Conservation (phyloP, 2,329 filamentous ascomycete species). For the Aspergillus felis region DNA sequence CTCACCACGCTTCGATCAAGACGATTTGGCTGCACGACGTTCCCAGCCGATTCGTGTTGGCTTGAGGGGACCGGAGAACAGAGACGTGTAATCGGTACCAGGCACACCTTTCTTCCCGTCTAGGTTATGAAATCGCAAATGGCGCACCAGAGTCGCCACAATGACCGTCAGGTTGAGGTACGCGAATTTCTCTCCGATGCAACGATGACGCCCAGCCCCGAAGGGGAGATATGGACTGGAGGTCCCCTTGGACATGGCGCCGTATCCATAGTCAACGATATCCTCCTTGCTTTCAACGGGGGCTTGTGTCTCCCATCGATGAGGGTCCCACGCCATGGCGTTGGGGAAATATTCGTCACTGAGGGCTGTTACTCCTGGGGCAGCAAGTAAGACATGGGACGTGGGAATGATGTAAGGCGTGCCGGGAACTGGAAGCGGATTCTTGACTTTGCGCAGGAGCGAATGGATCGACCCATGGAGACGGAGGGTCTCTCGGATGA, state of each 20-base stretch:
- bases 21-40: too few relatives aligned
- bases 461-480: constrained; percentile 70
- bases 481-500: constrained; percentile 69
- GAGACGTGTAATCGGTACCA: constrained; percentile 58
- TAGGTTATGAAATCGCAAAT: constrained; percentile 57
- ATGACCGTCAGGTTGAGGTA: constrained; percentile 68
- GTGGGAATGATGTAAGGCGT: constrained; percentile 69
- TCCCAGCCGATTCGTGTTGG: too few relatives aligned
- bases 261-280: constrained; percentile 60
- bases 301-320: constrained; percentile 51
- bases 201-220: constrained; percentile 67
- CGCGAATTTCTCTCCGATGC: constrained; percentile 73
- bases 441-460: constrained; percentile 69
- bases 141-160: constrained; percentile 57
- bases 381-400: constrained; percentile 72
- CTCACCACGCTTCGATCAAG: too few relatives aligned
- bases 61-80: too few relatives aligned
- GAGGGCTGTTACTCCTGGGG: constrained; percentile 65
- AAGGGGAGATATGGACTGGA: constrained; percentile 65
- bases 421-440: constrained; percentile 54
- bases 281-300: constrained; percentile 48
- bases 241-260: constrained; percentile 57
- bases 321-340: constrained; percentile 57
- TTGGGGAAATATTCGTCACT: constrained; percentile 60
- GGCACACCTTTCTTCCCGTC: constrained; percentile 56